A percentile compares a stretch with the other conserved stretches of the same genome.
These are phyloP conservation scores for Blastocystis sp. DNA, from an alignment of 352 stramenopile species.

Conservation along the genomic window DNA sequence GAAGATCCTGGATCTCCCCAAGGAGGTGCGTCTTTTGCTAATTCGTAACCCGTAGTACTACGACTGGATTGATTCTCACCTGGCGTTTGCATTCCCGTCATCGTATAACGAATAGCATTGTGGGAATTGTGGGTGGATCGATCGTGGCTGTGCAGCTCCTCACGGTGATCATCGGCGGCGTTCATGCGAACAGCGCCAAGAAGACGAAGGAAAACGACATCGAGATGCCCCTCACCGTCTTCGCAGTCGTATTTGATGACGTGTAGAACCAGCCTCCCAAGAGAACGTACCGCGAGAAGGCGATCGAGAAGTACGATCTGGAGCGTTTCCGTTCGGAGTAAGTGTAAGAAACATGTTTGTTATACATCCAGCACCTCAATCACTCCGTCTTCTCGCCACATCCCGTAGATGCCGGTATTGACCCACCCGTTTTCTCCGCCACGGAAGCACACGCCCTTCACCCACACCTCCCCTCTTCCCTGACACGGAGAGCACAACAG, in stretches of 20 bases:
- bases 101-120: not conserved
- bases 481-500: slow-evolving; percentile 40
- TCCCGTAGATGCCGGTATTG: slow-evolving; percentile 9
- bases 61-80: slow-evolving; percentile 9
- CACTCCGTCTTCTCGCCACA: slow-evolving; percentile 48
- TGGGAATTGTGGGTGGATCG: slow-evolving; percentile 11
- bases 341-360: slow-evolving; percentile 36
- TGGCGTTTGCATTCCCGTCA: not conserved
- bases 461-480: slow-evolving; percentile 48
- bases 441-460: not conserved
- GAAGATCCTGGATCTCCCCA: slow-evolving; percentile 40
- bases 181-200: slow-evolving; percentile 27
- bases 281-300: slow-evolving; percentile 11
- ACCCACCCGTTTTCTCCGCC: slow-evolving; percentile 10
- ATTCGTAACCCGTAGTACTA: slow-evolving; percentile 1
- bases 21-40: not conserved
- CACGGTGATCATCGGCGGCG: slow-evolving; percentile 22
- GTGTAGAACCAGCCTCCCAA: not conserved
- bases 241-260: not conserved
- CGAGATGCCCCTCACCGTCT: not conserved
- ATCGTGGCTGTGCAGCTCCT: slow-evolving; percentile 40
- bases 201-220: not conserved
- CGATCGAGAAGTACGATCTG: slow-evolving; percentile 49
- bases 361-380: slow-evolving; percentile 57
- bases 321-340: not conserved